These are phyloP conservation scores for Penicillium bovifimosum DNA, from an alignment of 495 filamentous ascomycete species.

Conservation along the genomic window DNA sequence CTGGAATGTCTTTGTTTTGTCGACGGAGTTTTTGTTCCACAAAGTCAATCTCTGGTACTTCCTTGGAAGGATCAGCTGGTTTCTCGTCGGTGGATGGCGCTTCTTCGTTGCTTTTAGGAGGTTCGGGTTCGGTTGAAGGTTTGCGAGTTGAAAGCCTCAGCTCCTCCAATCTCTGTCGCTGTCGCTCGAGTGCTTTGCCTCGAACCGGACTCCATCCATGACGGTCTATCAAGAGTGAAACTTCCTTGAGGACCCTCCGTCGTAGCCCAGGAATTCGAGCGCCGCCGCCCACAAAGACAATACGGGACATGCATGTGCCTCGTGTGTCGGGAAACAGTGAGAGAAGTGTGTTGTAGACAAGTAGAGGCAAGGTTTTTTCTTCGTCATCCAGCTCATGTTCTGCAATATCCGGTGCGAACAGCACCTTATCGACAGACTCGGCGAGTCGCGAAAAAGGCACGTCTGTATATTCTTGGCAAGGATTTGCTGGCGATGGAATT, in stretches of 20 bases:
- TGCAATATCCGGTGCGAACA: slow-evolving; percentile 56
- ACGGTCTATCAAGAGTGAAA: slow-evolving; percentile 54
- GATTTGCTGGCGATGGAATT: slow-evolving; percentile 41
- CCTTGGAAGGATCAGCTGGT: slow-evolving; percentile 25
- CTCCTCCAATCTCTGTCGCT: slow-evolving; percentile 46
- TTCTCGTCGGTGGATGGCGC: slow-evolving; percentile 39
- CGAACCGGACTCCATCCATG: slow-evolving; percentile 73
- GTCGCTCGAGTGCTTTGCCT: slow-evolving; percentile 55
- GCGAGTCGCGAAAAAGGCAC: slow-evolving; percentile 65
- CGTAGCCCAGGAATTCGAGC: slow-evolving; percentile 77
- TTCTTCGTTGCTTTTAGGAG: slow-evolving; percentile 10
- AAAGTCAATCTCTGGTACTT: slow-evolving; percentile 47
- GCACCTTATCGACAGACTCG: slow-evolving; percentile 66
- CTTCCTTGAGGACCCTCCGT: slow-evolving; percentile 69
- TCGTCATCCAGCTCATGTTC: slow-evolving; percentile 71
- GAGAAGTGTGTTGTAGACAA: slow-evolving; percentile 73
- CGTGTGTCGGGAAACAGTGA: slow-evolving; percentile 75
- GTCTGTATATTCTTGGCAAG: slow-evolving; percentile 34
- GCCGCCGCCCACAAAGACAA: slow-evolving; percentile 80
- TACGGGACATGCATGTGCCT: slow-evolving; percentile 80
- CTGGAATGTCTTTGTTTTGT: slow-evolving; percentile 42
- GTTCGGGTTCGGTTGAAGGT: slow-evolving; percentile 12
- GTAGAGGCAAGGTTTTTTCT: slow-evolving; percentile 64
- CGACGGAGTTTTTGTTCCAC: slow-evolving; percentile 58
- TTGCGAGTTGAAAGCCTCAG: slow-evolving; percentile 33